Conservation (phyloP, 2,329 filamentous ascomycete genomes). For the Monilinia fructigena region DNA sequence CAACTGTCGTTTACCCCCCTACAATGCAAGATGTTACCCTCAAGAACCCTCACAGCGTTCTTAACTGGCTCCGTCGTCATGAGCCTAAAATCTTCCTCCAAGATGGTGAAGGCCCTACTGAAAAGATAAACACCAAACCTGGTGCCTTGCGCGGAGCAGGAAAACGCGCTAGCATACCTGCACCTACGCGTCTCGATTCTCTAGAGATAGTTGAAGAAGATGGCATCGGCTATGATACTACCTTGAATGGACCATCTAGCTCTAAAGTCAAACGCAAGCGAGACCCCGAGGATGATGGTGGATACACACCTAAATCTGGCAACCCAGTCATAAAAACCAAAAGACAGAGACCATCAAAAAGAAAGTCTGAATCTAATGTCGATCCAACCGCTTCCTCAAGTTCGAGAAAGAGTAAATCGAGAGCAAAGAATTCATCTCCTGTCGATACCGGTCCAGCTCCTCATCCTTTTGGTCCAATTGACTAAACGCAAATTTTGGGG, state of each 20-base stretch:
- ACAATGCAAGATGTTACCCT: constrained; percentile 53
- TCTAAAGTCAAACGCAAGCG: constrained; percentile 45
- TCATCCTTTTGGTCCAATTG: constrained; percentile 23
- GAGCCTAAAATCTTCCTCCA: constrained; percentile 83
- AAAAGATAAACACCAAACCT: constrained; percentile 45
- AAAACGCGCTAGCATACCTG: constrained; percentile 39
- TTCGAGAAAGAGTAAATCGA: constrained; percentile 23
- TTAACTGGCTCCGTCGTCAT: constrained; percentile 90
- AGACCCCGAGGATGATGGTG: constrained; percentile 53
- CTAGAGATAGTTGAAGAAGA: constrained; percentile 42
- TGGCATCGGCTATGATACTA: constrained; percentile 40
- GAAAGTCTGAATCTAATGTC: constrained; percentile 24
- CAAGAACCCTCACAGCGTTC: constrained; percentile 84
- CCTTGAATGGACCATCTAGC: constrained; percentile 29
- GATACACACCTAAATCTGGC: constrained; percentile 59
- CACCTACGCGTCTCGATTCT: constrained; percentile 38
- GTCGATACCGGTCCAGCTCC: background rate
- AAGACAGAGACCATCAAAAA: constrained; percentile 36
- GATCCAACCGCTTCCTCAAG: constrained; percentile 13
- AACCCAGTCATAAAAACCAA: constrained; percentile 34
- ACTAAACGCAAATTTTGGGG: background rate
- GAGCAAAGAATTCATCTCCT: constrained; percentile 17
- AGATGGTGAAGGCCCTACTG: constrained; percentile 42
- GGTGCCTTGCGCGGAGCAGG: constrained; percentile 40
- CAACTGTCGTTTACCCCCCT: constrained; percentile 41